Evolutionary conservation across 73 alveolate genomes (phyloP), one percentile per base, ranked within the genome.

Genomic region (Urostyla sp.): DNA sequence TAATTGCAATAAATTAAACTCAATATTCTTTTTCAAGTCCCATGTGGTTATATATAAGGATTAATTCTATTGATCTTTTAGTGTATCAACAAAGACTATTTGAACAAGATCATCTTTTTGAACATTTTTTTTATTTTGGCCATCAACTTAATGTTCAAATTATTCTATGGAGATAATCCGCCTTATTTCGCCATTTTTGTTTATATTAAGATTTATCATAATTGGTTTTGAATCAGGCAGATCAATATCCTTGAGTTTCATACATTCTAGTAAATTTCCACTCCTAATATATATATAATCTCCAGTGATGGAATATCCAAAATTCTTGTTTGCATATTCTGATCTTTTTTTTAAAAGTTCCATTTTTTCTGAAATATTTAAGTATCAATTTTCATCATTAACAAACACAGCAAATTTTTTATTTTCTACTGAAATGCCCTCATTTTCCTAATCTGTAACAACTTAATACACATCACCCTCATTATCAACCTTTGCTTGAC

Each of bases 1-100:
- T 1, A 63, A 20, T 43, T 63, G 60, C 79, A 63, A 43, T 60
- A 63, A 43, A 21, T 63, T 21, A 63, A 43, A 60, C 26, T 63
- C 79, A 27, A 63, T 63, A 32, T 63, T 63, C 13, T 8, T 8
- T 3, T 38, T 50, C 8, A 63, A 43, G 10, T 63, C 60, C 79
- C 79, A 63, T 2, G 79, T 63, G 8, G 44, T 63, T 3, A 63
- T 50, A 63, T 63, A 63, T 60, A 63, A 43, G 44, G 44, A 63
- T 38, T 60, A 13, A 10, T 63, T 45, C n/a, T n/a, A n/a, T n/a
- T n/a, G n/a, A n/a, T n/a, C n/a, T n/a, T n/a, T n/a, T n/a, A n/a
- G n/a, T n/a, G n/a, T n/a, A 31, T 63, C 79, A 63, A 57, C 44
- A 26, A 63, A 46, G 15, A 63, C 44, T 28, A 63, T 63, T 32